A percentile compares a stretch with the other conserved stretches of the same genome.
phyloP scores from a whole-genome alignment of 495 filamentous ascomycete genomes.

The Cairneyella variabilis region DNA sequence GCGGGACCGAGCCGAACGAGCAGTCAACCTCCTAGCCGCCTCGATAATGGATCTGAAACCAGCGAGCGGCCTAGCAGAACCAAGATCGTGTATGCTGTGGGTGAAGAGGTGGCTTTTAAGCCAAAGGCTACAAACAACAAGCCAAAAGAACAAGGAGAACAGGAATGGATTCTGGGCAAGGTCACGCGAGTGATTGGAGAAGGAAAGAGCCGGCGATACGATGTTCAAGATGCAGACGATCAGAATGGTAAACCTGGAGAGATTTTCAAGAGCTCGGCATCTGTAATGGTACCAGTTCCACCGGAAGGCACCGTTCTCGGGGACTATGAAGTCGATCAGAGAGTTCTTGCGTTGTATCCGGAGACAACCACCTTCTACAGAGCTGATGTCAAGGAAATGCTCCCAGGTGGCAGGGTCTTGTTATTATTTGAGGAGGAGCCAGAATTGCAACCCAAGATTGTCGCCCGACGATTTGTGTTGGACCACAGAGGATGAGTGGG shows the following conservation, averaged over 20 bases:
- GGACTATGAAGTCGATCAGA: constrained; percentile 72
- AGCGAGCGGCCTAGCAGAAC: constrained; percentile 28
- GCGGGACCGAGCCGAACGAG: constrained; percentile 38
- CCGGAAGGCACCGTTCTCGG: constrained; percentile 51
- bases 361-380: constrained; percentile 97
- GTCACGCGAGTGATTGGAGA: constrained; percentile 82
- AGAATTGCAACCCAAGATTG: constrained; percentile 72
- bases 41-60: constrained; percentile 5
- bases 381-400: constrained; percentile 82
- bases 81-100: constrained; percentile 55
- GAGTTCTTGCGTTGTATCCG: constrained; percentile 79
- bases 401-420: constrained; percentile 45
- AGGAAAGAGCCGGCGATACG: constrained; percentile 84
- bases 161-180: constrained; percentile 84
- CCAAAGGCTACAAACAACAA: constrained; percentile 62
- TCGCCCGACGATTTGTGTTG: constrained; percentile 74
- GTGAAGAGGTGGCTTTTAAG: constrained; percentile 83
- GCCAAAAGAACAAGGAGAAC: constrained; percentile 62
- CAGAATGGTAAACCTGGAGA: constrained; percentile 55
- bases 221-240: constrained; percentile 88
- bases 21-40: constrained; percentile 40
- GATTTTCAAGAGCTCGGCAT: constrained; percentile 74
- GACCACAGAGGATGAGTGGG: constrained; percentile 49
- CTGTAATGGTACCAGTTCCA: constrained; percentile 82
- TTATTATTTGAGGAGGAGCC: constrained; percentile 86